A percentile compares a stretch with the other conserved stretches of the same genome.
Conservation (phyloP, 2,329 filamentous ascomycete species). For the Colletotrichum godetiae region DNA sequence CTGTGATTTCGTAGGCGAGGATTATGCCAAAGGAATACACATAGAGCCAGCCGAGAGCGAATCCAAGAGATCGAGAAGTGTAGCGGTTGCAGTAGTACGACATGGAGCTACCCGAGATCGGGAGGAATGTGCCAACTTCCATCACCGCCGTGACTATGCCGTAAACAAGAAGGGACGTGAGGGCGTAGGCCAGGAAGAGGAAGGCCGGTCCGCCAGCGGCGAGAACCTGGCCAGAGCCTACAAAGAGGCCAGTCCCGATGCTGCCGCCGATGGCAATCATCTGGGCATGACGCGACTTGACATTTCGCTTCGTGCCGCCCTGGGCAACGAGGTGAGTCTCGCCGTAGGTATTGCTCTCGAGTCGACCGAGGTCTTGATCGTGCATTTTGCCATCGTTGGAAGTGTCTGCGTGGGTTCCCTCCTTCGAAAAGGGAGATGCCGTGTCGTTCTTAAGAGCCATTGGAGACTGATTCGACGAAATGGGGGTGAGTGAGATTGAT, state of each 20-base stretch:
- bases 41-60: constrained; percentile 57
- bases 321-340: not conserved
- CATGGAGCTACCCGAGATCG: constrained; percentile 60
- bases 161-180: constrained; percentile 57
- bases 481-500: not conserved
- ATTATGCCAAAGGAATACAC: constrained; percentile 51
- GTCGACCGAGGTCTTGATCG: not conserved
- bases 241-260: not conserved
- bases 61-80: constrained; percentile 43
- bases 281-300: not conserved
- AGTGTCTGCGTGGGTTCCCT: not conserved
- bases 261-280: not conserved
- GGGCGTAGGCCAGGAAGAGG: constrained; percentile 12
- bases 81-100: constrained; percentile 54
- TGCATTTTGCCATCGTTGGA: not conserved
- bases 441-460: not conserved
- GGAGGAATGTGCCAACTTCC: constrained; percentile 64
- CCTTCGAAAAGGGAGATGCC: not conserved
- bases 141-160: constrained; percentile 58
- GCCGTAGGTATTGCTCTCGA: not conserved
- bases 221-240: not conserved
- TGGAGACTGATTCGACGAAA: not conserved
- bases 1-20: constrained; percentile 42
- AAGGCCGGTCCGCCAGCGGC: not conserved
- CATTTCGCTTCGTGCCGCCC: not conserved